These are phyloP conservation scores for Populus hybrid DNA, from an alignment of 441 rosid species.

Conservation along the genomic window DNA sequence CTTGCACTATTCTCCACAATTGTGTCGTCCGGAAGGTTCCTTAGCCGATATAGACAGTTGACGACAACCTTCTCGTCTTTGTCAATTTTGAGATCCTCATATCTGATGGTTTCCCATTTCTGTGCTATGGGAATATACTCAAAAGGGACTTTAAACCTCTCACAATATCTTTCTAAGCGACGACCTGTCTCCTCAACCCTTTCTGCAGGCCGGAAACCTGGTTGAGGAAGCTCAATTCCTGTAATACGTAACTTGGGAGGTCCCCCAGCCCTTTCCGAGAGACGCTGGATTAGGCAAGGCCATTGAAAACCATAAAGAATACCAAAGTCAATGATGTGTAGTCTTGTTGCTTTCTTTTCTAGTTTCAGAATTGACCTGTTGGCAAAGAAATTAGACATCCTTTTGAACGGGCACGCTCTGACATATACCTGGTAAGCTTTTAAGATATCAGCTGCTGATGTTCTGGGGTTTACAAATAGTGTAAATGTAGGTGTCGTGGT, in stretches of 20 bases:
- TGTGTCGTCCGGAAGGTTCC: constrained; percentile 78
- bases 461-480: constrained; percentile 23
- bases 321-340: constrained; percentile 88
- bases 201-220: constrained; percentile 80
- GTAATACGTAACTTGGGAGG: constrained; percentile 83
- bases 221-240: constrained; percentile 84
- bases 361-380: constrained; percentile 51
- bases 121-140: constrained; percentile 64
- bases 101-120: constrained; percentile 80
- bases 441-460: constrained; percentile 61
- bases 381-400: constrained; percentile 64
- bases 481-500: constrained; percentile 39
- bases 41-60: constrained; percentile 55
- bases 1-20: constrained; percentile 56
- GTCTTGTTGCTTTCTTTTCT: constrained; percentile 50
- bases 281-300: constrained; percentile 84
- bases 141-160: constrained; percentile 71
- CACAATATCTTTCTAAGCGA: constrained; percentile 60
- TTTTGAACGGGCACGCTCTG: constrained; percentile 59
- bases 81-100: constrained; percentile 61
- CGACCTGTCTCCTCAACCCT: constrained; percentile 79
- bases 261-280: constrained; percentile 51
- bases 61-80: constrained; percentile 60
- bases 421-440: constrained; percentile 56
- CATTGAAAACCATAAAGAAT: constrained; percentile 91